A percentile compares a stretch with the other conserved stretches of the same genome.
Conservation (phyloP, 305 asterid species). For the Fraxinus paxiana region DNA sequence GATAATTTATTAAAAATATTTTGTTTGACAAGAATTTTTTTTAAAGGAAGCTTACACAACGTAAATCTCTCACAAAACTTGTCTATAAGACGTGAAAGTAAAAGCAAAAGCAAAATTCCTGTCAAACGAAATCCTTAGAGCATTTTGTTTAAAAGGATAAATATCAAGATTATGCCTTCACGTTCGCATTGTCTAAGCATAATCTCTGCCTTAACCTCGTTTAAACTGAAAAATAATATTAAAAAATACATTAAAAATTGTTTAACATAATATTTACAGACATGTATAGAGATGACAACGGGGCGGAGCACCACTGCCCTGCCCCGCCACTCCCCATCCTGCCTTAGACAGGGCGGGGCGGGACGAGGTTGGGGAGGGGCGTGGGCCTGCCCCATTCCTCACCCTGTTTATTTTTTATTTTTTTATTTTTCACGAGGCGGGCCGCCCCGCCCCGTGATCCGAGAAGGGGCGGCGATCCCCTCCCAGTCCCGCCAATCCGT, state of each 20-base stretch:
- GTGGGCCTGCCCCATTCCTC: too few species aligned
- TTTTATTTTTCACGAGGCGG: too few species aligned
- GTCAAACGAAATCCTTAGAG: neutral
- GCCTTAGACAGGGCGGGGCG: too few species aligned
- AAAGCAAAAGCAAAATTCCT: neutral
- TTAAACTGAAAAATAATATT: neutral
- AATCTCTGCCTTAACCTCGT: constrained; percentile 1
- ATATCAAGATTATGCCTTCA: constrained; percentile 8
- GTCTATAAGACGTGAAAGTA: neutral
- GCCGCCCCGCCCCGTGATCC: too few species aligned
- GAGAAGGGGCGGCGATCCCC: too few species aligned
- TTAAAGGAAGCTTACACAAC: neutral
- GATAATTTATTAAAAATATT: too few species aligned
- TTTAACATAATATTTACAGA: neutral
- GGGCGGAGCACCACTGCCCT: too few species aligned
- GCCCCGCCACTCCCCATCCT: too few species aligned
- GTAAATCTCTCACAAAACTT: neutral
- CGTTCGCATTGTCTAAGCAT: neutral
- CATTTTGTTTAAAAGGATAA: neutral
- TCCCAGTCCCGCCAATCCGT: too few species aligned
- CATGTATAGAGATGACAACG: too few species aligned
- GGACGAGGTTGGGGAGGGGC: too few species aligned
- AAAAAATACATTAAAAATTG: neutral
- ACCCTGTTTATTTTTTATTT: too few species aligned
- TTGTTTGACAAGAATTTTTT: neutral